These are phyloP conservation scores for Thelonectria olida DNA, from an alignment of 2,329 filamentous ascomycete species.

Conservation along the genomic window DNA sequence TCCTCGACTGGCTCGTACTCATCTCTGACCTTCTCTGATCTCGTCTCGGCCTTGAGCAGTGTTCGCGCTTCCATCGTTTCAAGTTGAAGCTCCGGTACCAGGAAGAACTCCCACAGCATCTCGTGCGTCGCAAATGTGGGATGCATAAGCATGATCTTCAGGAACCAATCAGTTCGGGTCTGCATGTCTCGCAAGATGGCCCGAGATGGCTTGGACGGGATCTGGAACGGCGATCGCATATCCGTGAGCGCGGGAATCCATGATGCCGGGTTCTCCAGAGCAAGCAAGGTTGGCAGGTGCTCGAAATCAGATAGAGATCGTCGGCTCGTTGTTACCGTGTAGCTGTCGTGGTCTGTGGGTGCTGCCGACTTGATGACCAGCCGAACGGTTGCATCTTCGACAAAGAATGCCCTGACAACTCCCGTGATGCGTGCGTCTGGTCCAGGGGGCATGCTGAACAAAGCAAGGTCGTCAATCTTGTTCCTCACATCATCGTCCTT, in stretches of 20 bases:
- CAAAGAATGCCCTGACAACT: slow-evolving; percentile 94
- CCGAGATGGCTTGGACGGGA: slow-evolving; percentile 90
- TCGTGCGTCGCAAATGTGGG: slow-evolving; percentile 96
- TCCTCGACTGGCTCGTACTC: slow-evolving; percentile 88
- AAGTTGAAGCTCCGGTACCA: slow-evolving; percentile 91
- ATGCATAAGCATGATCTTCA: slow-evolving; percentile 86
- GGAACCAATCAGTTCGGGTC: slow-evolving; percentile 83
- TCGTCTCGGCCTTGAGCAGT: slow-evolving; percentile 83
- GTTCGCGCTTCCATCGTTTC: slow-evolving; percentile 91
- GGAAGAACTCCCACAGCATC: slow-evolving; percentile 98
- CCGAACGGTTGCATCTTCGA: slow-evolving; percentile 93
- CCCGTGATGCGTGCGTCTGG: slow-evolving; percentile 86
- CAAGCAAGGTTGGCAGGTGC: slow-evolving; percentile 83
- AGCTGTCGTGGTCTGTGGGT: slow-evolving; percentile 81
- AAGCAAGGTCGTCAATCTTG: slow-evolving; percentile 90
- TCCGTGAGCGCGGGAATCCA: slow-evolving; percentile 87
- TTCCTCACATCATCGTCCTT: slow-evolving; percentile 98
- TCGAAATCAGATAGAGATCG: slow-evolving; percentile 91
- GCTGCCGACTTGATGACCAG: slow-evolving; percentile 95
- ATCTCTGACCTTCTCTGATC: slow-evolving; percentile 85
- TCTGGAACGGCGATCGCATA: slow-evolving; percentile 87
- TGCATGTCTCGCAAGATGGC: slow-evolving; percentile 90
- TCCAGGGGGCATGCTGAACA: slow-evolving; percentile 79
- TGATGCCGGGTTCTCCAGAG: slow-evolving; percentile 91
- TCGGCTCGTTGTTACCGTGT: slow-evolving; percentile 93